phyloP scores from a whole-genome alignment of 148 eudicot species.

The Dysphania ambrosioides region DNA sequence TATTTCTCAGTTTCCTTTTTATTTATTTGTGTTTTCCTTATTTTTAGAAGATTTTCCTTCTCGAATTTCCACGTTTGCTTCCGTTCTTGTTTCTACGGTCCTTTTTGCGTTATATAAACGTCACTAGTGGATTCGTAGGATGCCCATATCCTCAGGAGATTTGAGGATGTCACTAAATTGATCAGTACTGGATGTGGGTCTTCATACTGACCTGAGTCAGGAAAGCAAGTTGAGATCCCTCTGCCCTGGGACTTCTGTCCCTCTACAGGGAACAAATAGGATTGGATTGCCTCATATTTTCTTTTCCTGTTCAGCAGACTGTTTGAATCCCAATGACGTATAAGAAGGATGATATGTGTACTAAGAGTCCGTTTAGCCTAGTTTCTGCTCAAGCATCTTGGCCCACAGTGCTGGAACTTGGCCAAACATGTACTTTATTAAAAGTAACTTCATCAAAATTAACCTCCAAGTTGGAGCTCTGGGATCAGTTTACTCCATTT shows the following conservation, averaged over 20 bases:
- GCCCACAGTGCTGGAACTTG: neutral
- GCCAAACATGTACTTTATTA: neutral
- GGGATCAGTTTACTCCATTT: neutral
- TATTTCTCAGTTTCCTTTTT: too few species aligned
- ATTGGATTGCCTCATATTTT: neutral
- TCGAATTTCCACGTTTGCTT: too few species aligned
- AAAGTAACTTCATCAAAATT: neutral
- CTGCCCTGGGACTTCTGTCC: neutral
- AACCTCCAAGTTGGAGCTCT: too few species aligned
- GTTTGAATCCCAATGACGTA: neutral
- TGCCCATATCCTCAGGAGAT: too few species aligned
- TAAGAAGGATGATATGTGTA: neutral
- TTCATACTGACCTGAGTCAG: neutral
- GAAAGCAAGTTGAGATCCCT: neutral
- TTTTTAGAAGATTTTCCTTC: too few species aligned
- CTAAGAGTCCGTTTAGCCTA: neutral
- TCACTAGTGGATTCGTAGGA: too few species aligned
- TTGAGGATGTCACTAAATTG: neutral
- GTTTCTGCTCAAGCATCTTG: too few species aligned
- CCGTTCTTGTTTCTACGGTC: too few species aligned
- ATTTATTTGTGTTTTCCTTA: too few species aligned
- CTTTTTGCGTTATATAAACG: too few species aligned
- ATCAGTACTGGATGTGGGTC: neutral
- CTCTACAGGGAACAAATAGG: neutral
- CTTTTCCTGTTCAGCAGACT: neutral